These are phyloP conservation scores for Dalbergia cochinchinensis DNA, from an alignment of 306 rosid species.

Conservation along the genomic window DNA sequence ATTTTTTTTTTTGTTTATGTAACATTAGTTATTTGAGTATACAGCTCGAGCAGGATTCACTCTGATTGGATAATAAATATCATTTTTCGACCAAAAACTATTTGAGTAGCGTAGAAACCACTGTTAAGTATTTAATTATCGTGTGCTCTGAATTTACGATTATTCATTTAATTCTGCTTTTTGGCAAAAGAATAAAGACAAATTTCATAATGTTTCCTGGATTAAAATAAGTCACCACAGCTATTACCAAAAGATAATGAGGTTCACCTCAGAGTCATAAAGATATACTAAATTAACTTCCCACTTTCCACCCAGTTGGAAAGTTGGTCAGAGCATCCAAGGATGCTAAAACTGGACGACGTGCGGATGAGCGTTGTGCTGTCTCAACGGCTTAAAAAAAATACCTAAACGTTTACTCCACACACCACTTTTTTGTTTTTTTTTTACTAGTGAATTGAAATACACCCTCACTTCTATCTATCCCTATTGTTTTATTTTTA, in stretches of 20 bases:
- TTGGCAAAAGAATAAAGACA: not conserved
- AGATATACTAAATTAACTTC: conserved; percentile 26
- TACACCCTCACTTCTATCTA: no score
- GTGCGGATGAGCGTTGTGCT: not conserved
- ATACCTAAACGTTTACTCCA: not conserved
- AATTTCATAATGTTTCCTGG: not conserved
- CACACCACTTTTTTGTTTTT: not conserved
- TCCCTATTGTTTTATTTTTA: no score
- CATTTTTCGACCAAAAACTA: not conserved
- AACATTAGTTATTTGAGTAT: no score
- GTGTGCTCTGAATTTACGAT: not conserved
- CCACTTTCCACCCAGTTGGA: conserved; percentile 31
- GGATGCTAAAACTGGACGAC: conserved; percentile 36
- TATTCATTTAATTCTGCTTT: not conserved
- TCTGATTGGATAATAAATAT: no score
- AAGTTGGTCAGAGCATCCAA: conserved; percentile 68
- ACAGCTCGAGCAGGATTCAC: no score
- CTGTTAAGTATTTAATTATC: not conserved
- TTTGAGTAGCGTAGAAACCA: not conserved
- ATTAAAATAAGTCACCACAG: not conserved
- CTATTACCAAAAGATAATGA: conserved; percentile 1
- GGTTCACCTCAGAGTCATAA: conserved; percentile 12
- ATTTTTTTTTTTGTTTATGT: no score
- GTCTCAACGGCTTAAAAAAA: not conserved
- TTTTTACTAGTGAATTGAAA: no score